A percentile compares a stretch with the other conserved stretches of the same genome.
Evolutionary conservation across 2,329 filamentous ascomycete genomes (phyloP).

Genomic region (Pyrenophora tritici-repentis): DNA sequence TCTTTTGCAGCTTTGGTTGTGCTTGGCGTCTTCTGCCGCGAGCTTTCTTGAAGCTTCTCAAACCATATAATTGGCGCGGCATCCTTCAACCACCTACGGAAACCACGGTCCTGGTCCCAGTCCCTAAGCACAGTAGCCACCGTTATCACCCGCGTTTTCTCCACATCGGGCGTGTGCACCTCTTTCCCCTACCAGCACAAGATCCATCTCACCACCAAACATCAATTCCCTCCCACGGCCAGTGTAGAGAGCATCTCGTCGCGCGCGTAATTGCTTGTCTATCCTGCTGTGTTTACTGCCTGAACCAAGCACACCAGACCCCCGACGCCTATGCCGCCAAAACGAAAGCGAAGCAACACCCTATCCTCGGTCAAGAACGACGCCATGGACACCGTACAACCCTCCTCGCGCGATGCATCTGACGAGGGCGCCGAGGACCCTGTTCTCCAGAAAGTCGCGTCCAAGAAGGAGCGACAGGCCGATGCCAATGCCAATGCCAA

Average conservation of each 20-base stretch:
- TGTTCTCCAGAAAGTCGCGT: slow-evolving; percentile 62
- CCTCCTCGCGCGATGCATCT: slow-evolving; percentile 81
- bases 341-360: slow-evolving; percentile 78
- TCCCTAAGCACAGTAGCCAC: not conserved
- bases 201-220: not conserved
- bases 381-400: slow-evolving; percentile 64
- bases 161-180: slow-evolving; percentile 5
- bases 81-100: not conserved
- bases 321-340: slow-evolving; percentile 53
- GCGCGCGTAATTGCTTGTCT: not conserved
- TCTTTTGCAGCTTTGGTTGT: slow-evolving; percentile 1
- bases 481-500: slow-evolving; percentile 53
- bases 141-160: slow-evolving; percentile 21
- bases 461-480: slow-evolving; percentile 64
- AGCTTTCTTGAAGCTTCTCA: slow-evolving; percentile 6
- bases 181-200: slow-evolving; percentile 1
- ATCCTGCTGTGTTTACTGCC: slow-evolving; percentile 3
- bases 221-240: not conserved
- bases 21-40: slow-evolving; percentile 1
- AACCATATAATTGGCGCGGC: slow-evolving; percentile 10
- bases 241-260: not conserved
- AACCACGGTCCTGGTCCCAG: too few species aligned
- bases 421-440: slow-evolving; percentile 80
- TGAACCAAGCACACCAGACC: not conserved
- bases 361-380: slow-evolving; percentile 56